A percentile compares a stretch with the other conserved stretches of the same genome.
phyloP scores from a whole-genome alignment of 139 green algal genomes.

The Micractinium conductrix region DNA sequence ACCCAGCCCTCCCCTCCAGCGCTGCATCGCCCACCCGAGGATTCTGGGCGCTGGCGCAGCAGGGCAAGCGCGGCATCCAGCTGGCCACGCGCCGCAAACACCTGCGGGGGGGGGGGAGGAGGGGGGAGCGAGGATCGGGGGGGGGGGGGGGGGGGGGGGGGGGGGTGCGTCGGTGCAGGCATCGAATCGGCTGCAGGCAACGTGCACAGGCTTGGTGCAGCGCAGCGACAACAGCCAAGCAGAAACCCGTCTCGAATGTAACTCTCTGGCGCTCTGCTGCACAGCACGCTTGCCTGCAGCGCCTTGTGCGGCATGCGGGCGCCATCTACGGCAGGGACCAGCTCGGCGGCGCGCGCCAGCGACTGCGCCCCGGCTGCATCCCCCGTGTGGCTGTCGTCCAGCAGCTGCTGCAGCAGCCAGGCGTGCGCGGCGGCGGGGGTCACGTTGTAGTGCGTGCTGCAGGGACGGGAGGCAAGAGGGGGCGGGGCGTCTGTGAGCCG shows the following conservation, averaged over 20 bases:
- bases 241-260: not conserved
- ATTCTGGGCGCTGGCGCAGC: conserved; percentile 37
- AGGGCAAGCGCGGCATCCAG: conserved; percentile 53
- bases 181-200: too few species aligned
- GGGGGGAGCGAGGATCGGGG: not conserved
- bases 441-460: conserved; percentile 23
- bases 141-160: not conserved
- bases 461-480: not conserved
- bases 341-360: conserved; percentile 34
- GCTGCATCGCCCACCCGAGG: too few species aligned
- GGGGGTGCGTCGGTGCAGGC: not conserved
- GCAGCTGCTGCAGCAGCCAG: conserved; percentile 40
- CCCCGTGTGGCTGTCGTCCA: conserved; percentile 32
- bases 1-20: too few species aligned
- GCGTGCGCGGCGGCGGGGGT: not conserved
- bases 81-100: conserved; percentile 5
- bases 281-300: not conserved
- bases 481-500: not conserved
- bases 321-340: conserved; percentile 16
- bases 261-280: too few species aligned
- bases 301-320: conserved; percentile 5
- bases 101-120: not conserved
- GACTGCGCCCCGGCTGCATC: not conserved
- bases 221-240: not conserved
- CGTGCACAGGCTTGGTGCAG: not conserved